Evolutionary conservation across 805 yeast genomes (phyloP).

Genomic region (Cyberlindnera bimundalis): DNA sequence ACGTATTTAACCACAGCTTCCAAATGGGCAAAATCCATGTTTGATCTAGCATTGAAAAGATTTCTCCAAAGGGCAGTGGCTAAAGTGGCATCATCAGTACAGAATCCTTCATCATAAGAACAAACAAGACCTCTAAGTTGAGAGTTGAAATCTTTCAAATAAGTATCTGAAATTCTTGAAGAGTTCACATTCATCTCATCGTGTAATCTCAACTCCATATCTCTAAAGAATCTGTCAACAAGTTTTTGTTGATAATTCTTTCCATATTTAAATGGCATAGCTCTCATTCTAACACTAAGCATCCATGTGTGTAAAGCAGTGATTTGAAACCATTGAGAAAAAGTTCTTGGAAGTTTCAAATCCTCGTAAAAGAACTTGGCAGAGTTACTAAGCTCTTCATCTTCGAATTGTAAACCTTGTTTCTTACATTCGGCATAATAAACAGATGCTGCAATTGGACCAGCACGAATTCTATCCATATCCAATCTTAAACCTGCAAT

Average conservation of each 20-base stretch:
- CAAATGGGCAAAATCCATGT: constrained; percentile 75
- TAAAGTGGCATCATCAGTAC: constrained; percentile 70
- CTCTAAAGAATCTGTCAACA: constrained; percentile 84
- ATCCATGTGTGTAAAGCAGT: constrained; percentile 92
- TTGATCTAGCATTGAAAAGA: constrained; percentile 78
- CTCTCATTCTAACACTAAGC: constrained; percentile 91
- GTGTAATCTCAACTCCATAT: constrained; percentile 80
- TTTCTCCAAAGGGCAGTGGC: constrained; percentile 89
- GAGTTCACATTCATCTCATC: constrained; percentile 84
- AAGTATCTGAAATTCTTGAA: constrained; percentile 77
- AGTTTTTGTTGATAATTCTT: constrained; percentile 87
- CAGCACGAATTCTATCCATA: constrained; percentile 90
- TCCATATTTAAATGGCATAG: constrained; percentile 88
- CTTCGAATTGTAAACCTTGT: constrained; percentile 77
- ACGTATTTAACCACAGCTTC: constrained; percentile 90
- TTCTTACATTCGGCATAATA: constrained; percentile 84
- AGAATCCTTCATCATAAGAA: constrained; percentile 90
- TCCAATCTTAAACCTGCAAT: constrained; percentile 65
- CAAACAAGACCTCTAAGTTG: constrained; percentile 87
- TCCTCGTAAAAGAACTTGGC: constrained; percentile 87
- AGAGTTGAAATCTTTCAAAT: constrained; percentile 84
- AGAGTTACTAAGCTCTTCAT: constrained; percentile 64
- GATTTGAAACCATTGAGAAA: constrained; percentile 95
- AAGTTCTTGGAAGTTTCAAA: constrained; percentile 76
- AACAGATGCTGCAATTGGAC: constrained; percentile 87